Conservation (phyloP, 495 filamentous ascomycete genomes). For the Tuber microsphaerosporum region DNA sequence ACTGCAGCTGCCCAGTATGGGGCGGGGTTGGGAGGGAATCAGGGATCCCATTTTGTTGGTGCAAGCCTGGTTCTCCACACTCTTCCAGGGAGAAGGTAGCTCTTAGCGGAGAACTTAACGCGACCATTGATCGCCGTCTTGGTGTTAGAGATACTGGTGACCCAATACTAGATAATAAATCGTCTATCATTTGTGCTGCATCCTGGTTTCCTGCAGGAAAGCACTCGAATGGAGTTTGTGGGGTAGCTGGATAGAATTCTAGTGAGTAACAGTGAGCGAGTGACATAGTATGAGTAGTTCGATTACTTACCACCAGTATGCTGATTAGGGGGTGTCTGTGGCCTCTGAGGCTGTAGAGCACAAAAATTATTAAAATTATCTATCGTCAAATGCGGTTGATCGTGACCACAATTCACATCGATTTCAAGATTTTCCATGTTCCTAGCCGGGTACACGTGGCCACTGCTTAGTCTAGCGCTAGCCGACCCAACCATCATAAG, state of each 20-base stretch:
- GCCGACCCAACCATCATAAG: constrained; percentile 39
- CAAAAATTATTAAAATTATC: constrained; percentile 26
- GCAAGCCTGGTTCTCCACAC: constrained; percentile 2
- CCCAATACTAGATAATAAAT: constrained; percentile 30
- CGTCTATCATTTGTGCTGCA: constrained; percentile 37
- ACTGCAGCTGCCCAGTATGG: constrained; percentile 28
- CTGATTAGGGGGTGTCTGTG: constrained; percentile 28
- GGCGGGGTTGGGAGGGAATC: constrained; percentile 25
- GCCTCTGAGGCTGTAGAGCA: constrained; percentile 23
- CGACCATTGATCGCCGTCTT: constrained; percentile 28
- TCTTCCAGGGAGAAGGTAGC: constrained; percentile 25
- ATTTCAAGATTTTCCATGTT: constrained; percentile 29
- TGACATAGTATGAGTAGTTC: constrained; percentile 28
- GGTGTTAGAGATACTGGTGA: constrained; percentile 22
- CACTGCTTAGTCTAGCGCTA: constrained; percentile 28
- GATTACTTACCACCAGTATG: constrained; percentile 28
- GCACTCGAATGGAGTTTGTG: constrained; percentile 36
- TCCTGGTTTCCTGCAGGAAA: constrained; percentile 25
- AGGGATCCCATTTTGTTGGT: constrained; percentile 1
- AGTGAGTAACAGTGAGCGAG: constrained; percentile 23
- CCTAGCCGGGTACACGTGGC: constrained; percentile 26
- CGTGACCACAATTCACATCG: constrained; percentile 20
- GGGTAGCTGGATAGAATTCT: constrained; percentile 36
- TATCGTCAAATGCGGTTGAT: constrained; percentile 24
- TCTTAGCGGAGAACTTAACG: constrained; percentile 24